phyloP scores from a whole-genome alignment of 108 stramenopile species.

The Skeletonema grethae region DNA sequence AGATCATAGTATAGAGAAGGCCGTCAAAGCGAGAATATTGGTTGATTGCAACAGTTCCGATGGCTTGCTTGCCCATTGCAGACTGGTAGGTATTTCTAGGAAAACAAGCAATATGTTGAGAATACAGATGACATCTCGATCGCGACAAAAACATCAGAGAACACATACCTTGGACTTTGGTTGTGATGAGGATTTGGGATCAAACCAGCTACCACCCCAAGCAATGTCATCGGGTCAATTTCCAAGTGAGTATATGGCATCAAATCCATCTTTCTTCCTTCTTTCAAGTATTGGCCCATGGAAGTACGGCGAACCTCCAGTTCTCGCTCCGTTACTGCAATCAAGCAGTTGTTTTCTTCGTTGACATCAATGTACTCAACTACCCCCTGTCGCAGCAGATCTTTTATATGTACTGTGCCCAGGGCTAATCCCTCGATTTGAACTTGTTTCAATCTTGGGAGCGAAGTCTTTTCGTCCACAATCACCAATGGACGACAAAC shows the following conservation, averaged over 20 bases:
- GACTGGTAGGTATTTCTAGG: constrained; percentile 91
- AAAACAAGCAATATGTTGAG: background rate
- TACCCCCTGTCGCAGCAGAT: constrained; percentile 89
- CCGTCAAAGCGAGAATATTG: constrained; percentile 97
- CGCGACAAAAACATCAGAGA: background rate
- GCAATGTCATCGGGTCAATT: constrained; percentile 97
- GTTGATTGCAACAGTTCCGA: constrained; percentile 96
- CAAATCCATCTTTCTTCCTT: constrained; percentile 34
- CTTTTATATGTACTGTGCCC: constrained; percentile 72
- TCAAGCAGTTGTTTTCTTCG: constrained; percentile 98
- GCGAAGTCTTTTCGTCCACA: constrained; percentile 82
- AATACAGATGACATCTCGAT: background rate
- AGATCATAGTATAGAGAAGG: constrained; percentile 94
- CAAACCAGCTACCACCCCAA: constrained; percentile 97
- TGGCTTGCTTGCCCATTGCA: constrained; percentile 99
- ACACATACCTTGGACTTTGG: constrained; percentile 85
- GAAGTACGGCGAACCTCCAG: constrained; percentile 72
- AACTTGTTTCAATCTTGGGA: constrained; percentile 75
- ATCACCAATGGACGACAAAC: constrained; percentile 97
- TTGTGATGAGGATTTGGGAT: constrained; percentile 99
- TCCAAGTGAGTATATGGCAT: constrained; percentile 97
- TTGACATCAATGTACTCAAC: constrained; percentile 99
- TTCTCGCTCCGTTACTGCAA: constrained; percentile 91
- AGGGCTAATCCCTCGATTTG: constrained; percentile 84
- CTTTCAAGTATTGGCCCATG: constrained; percentile 42